Evolutionary conservation across 371 early-diverging fungal genomes (phyloP), one percentile per base, ranked within the genome.

Genomic region (Mortierella sp.): DNA sequence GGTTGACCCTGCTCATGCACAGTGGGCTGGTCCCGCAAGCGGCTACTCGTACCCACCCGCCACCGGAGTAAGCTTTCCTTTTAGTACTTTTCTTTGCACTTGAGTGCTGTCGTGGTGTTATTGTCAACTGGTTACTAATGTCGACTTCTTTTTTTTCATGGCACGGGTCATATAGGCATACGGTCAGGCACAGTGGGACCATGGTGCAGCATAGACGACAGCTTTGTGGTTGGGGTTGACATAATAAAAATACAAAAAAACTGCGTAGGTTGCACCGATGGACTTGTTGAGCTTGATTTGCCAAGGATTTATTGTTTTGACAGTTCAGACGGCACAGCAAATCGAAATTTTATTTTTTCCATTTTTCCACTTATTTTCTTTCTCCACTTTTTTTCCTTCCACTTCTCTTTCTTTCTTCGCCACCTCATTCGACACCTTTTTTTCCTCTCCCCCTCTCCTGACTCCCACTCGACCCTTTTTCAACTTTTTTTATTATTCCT

Each of bases 21-120:
- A 65, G 43, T 71, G 44, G 71, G 71, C 71, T 44, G 71, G 71
- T 16, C 71, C 71, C 44, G 71, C 71, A 35, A 65, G 65, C 41
- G 65, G 65, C 5, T 65, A 65, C 65, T 38, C 65, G 24, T 65
- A 65, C 65, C 65, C 65, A 18, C 65, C 35, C 2, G 41, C 65
- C 21, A 41, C 65, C 24, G 65, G 24, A 8, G 65, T 35, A 65
- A 65, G 65, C 14, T 29, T 4, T 4, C 32, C 8, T 60, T 60
- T 12, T 56, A 11, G 35, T 8, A 21, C 7, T 8, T 35, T 29
- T 29, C 14, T 32, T 4, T 29, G 63, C 18, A 14, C 51, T 24
- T 7, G 54, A 54, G 1, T 54, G 54, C 5, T 27, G 56, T 10
- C 12, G 16, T 16, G 27, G 7, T 10, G 6, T 0, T 56, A 56